A percentile compares a stretch with the other conserved stretches of the same genome.
Evolutionary conservation across 148 eudicot species (phyloP).

Genomic region (Vaccinium corymbosum): DNA sequence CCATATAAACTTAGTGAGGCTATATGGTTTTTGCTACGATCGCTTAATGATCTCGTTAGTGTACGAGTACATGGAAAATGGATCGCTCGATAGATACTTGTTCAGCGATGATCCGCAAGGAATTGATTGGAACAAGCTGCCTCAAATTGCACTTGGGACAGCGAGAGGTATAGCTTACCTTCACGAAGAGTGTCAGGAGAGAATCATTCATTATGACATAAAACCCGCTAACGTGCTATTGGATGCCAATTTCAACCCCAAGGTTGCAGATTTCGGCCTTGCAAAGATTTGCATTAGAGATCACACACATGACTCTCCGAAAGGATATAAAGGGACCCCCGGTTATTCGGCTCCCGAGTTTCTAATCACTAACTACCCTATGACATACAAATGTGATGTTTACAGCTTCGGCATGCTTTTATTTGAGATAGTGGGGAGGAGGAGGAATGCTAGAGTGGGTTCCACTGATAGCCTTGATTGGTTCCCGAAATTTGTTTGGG

Average conservation of each 20-base stretch:
- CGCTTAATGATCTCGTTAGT: not conserved
- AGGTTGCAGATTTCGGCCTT: constrained; percentile 13
- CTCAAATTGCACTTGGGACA: not conserved
- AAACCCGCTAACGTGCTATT: not conserved
- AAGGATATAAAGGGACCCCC: not conserved
- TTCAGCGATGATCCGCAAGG: not conserved
- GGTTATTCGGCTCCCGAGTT: no score
- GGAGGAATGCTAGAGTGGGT: not conserved
- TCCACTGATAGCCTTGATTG: not conserved
- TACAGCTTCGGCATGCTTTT: not conserved
- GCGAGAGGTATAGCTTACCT: not conserved
- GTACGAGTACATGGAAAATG: not conserved
- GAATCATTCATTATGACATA: constrained; percentile 14
- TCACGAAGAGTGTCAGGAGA: constrained; percentile 1
- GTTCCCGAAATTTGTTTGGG: constrained; percentile 1
- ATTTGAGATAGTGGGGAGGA: constrained; percentile 15
- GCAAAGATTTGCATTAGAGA: constrained; percentile 10
- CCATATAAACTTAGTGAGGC: constrained; percentile 11
- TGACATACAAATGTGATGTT: no score
- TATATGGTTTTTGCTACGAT: constrained; percentile 10
- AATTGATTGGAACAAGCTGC: constrained; percentile 6
- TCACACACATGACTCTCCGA: not conserved
- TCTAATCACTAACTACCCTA: no score
- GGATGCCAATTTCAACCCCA: not conserved
- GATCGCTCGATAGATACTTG: constrained; percentile 7